phyloP scores from a whole-genome alignment of 345 rosid species.

The Linum lewisii region DNA sequence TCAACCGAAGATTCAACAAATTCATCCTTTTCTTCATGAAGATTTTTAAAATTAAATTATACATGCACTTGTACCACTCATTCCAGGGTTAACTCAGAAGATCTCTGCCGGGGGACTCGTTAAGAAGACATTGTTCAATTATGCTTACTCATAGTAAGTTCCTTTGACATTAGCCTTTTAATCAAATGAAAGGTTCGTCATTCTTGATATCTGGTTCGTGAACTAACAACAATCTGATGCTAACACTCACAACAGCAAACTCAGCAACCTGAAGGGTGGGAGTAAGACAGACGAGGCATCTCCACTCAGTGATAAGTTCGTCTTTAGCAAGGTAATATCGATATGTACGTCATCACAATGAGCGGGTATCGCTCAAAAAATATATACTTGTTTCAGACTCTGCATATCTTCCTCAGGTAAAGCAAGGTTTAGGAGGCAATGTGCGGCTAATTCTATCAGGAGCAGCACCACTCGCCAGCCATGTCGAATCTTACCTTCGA shows the following conservation, averaged over 20 bases:
- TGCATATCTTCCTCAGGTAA: constrained; percentile 42
- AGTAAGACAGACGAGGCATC: constrained; percentile 55
- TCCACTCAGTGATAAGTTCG: constrained; percentile 76
- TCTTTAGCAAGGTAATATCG: constrained; percentile 62
- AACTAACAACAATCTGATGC: not conserved
- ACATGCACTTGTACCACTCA: not conserved
- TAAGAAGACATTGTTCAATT: constrained; percentile 49
- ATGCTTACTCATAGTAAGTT: constrained; percentile 72
- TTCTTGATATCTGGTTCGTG: not conserved
- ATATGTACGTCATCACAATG: not conserved
- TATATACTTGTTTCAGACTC: constrained; percentile 5
- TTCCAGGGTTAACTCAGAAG: constrained; percentile 77
- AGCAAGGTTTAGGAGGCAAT: constrained; percentile 85
- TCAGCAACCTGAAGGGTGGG: constrained; percentile 54
- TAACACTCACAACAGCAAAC: constrained; percentile 46
- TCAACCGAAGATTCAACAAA: not conserved
- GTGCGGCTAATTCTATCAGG: constrained; percentile 88
- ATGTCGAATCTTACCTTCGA: constrained; percentile 78
- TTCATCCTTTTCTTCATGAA: not conserved
- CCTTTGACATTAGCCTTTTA: not conserved
- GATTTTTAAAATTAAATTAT: too few species aligned
- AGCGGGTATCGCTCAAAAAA: not conserved
- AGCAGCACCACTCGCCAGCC: constrained; percentile 87
- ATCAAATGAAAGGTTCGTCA: not conserved
- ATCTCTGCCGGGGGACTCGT: constrained; percentile 56